Percentiles rank a stretch among this genome's conserved stretches.
Conservation (phyloP, 2,329 filamentous ascomycete species). For the Drechmeria coniospora region DNA sequence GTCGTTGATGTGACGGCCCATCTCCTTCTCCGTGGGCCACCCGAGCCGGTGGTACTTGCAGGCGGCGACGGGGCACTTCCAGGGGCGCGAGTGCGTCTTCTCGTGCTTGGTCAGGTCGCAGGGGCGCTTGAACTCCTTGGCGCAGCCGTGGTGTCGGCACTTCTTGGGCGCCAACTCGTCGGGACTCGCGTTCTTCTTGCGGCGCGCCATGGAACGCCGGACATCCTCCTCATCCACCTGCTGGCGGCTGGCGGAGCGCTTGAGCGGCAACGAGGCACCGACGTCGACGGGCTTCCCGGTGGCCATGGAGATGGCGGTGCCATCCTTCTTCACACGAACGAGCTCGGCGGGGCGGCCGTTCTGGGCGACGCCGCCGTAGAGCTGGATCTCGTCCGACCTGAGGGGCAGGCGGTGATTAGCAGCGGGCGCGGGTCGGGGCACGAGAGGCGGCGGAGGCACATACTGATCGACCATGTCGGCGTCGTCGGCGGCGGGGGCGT, state of each 20-base stretch:
- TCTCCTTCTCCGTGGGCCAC: constrained; percentile 96
- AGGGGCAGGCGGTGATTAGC: constrained; percentile 14
- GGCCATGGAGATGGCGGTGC: constrained; percentile 63
- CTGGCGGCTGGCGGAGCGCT: constrained; percentile 53
- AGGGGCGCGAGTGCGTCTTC: constrained; percentile 92
- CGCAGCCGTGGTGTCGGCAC: constrained; percentile 61
- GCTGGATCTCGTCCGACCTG: constrained; percentile 52
- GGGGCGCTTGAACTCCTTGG: constrained; percentile 89
- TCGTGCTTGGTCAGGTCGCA: constrained; percentile 97
- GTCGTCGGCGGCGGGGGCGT: constrained; percentile 43
- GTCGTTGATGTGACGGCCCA: constrained; percentile 90
- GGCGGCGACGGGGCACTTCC: constrained; percentile 69
- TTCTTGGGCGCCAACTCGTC: constrained; percentile 69
- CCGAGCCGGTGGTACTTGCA: constrained; percentile 88
- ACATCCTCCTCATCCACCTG: constrained; percentile 68
- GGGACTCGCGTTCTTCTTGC: constrained; percentile 81
- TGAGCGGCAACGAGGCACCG: constrained; percentile 37
- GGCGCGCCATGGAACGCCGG: constrained; percentile 83
- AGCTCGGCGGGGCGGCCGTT: constrained; percentile 75
- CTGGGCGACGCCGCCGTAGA: constrained; percentile 66
- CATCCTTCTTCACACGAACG: constrained; percentile 66
- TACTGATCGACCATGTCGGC: constrained; percentile 45
- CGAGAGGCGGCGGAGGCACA: constrained; percentile 21
- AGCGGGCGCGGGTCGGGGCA: constrained; percentile 11
- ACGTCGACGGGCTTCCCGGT: constrained; percentile 50